Conservation (phyloP, 208 protist genomes). For the Crithidia fasciculata region DNA sequence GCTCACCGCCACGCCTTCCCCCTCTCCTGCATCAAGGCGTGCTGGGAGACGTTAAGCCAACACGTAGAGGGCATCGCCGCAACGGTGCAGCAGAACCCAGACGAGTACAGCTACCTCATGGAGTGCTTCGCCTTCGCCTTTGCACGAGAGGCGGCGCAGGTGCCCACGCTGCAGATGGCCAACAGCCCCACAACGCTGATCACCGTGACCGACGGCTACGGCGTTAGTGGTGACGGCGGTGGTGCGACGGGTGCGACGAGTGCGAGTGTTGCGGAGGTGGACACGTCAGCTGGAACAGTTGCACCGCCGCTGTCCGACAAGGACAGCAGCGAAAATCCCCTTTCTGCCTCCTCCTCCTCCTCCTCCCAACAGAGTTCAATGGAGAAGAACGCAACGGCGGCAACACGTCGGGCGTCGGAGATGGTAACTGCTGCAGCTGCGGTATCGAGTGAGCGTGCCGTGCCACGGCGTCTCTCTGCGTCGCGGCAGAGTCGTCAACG, state of each 20-base stretch:
- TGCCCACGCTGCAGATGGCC: constrained; percentile 61
- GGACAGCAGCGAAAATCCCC: too few relatives aligned
- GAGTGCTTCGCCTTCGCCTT: constrained; percentile 64
- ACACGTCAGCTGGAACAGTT: not conserved
- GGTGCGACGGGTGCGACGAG: not conserved
- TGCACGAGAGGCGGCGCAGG: constrained; percentile 40
- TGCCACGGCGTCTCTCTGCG: not conserved
- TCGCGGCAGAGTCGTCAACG: not conserved
- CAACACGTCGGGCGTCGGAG: not conserved
- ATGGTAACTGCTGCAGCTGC: not conserved
- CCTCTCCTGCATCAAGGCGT: constrained; percentile 40
- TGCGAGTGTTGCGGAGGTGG: not conserved
- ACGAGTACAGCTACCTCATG: constrained; percentile 73
- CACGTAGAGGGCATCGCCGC: constrained; percentile 61
- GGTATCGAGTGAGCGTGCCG: not conserved
- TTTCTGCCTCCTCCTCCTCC: not conserved
- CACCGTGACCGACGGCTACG: not conserved
- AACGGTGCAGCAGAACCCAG: constrained; percentile 39
- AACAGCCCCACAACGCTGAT: not conserved
- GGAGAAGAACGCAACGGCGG: not conserved
- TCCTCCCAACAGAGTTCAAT: not conserved
- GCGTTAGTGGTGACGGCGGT: not conserved
- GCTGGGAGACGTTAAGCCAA: constrained; percentile 55
- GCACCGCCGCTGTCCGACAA: too few relatives aligned
- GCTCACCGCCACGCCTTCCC: constrained; percentile 56